A percentile compares a stretch with the other conserved stretches of the same genome.
Evolutionary conservation across 306 rosid species (phyloP).

Genomic region (Biancaea sappan): DNA sequence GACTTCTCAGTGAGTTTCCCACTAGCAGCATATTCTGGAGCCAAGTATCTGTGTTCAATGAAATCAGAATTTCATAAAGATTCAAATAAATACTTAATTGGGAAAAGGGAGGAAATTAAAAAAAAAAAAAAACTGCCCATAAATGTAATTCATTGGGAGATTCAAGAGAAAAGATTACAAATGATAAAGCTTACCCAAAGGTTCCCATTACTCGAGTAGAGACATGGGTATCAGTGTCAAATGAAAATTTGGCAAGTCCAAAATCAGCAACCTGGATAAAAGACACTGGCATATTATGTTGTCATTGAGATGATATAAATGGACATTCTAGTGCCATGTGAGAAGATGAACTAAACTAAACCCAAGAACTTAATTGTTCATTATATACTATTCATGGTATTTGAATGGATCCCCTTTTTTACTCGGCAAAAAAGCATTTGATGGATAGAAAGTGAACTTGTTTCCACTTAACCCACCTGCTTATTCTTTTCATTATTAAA

Average conservation of each 20-base stretch:
- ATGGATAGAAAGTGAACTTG: too few species aligned
- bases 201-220: conserved; percentile 67
- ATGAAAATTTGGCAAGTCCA: conserved; percentile 61
- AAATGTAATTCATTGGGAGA: neutral
- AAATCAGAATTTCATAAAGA: conserved; percentile 17
- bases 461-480: neutral
- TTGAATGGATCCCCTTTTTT: neutral
- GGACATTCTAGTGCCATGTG: neutral
- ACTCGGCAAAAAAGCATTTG: neutral
- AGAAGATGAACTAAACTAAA: neutral
- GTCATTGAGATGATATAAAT: neutral
- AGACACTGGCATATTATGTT: neutral
- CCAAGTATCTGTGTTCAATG: conserved; percentile 53
- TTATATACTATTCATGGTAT: neutral
- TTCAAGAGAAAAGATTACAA: neutral
- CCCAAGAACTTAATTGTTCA: neutral
- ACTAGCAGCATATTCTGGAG: conserved; percentile 71
- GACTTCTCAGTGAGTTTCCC: conserved; percentile 70
- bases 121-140: neutral
- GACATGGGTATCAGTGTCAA: conserved; percentile 60
- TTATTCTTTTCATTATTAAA: conserved; percentile 17
- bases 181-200: conserved; percentile 51
- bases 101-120: conserved; percentile 5
- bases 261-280: conserved; percentile 60
- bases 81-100: neutral